These are phyloP conservation scores for Botrytis tulipae DNA, from an alignment of 2,329 filamentous ascomycete genomes.

Conservation along the genomic window DNA sequence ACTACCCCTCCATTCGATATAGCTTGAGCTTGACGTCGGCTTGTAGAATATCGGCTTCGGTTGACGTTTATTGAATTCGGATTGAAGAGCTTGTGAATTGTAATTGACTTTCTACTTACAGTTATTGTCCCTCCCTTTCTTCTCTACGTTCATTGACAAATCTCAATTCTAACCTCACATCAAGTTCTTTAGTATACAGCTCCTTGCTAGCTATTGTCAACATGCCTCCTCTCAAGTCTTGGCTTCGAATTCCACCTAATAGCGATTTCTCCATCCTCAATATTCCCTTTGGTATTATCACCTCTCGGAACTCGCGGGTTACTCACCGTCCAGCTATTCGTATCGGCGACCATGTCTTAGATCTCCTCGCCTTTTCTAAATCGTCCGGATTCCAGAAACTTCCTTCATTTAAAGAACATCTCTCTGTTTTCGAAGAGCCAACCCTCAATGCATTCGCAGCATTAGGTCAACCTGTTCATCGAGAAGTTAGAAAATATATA, in stretches of 20 bases:
- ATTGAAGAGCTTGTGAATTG: background rate
- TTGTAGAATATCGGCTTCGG: background rate
- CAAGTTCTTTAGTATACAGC: background rate
- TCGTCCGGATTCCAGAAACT: constrained; percentile 59
- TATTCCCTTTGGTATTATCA: constrained; percentile 75
- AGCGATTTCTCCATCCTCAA: constrained; percentile 67
- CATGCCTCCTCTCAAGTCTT: constrained; percentile 38
- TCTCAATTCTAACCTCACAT: background rate
- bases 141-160: background rate
- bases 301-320: constrained; percentile 44
- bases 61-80: background rate
- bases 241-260: constrained; percentile 35
- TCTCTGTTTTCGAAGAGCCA: constrained; percentile 60
- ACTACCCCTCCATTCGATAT: background rate
- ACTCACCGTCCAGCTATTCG: constrained; percentile 61
- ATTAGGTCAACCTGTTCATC: constrained; percentile 65
- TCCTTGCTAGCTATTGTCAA: constrained; percentile 7
- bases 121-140: too few relatives aligned
- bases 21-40: constrained; percentile 1
- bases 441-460: constrained; percentile 73
- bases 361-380: constrained; percentile 60
- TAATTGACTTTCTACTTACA: background rate
- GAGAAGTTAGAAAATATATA: constrained; percentile 65
- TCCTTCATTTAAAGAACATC: constrained; percentile 51
- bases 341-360: constrained; percentile 65